A percentile compares a stretch with the other conserved stretches of the same genome.
phyloP scores from a whole-genome alignment of 176 grass and related monocot species.

The Zoysia pacifica region DNA sequence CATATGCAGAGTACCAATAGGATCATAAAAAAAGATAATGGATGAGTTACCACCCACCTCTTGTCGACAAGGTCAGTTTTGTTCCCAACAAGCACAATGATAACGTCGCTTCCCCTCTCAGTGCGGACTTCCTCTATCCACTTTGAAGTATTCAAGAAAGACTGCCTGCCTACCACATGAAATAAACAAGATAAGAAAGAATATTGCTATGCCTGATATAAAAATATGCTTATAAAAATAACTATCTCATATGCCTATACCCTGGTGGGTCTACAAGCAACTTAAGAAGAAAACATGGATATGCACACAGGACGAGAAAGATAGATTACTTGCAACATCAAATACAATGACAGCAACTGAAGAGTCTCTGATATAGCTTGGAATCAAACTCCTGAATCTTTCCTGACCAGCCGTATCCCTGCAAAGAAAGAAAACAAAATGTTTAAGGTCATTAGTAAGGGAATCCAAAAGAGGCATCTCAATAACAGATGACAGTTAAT shows the following conservation, averaged over 20 bases:
- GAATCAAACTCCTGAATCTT: conserved; percentile 96
- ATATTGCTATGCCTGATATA: neutral
- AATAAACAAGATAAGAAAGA: conserved; percentile 21
- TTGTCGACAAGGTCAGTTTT: conserved; percentile 99
- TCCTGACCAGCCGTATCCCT: conserved; percentile 99
- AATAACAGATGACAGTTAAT: neutral
- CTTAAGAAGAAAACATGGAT: conserved; percentile 1
- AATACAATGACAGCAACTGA: conserved; percentile 97
- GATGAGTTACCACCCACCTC: conserved; percentile 55
- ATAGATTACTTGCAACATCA: conserved; percentile 86
- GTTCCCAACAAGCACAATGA: conserved; percentile 98
- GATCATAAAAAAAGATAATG: neutral
- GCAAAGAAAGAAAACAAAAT: conserved; percentile 30
- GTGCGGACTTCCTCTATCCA: conserved; percentile 99
- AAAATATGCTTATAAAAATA: neutral
- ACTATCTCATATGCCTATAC: neutral
- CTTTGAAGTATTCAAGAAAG: conserved; percentile 98
- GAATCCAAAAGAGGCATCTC: conserved; percentile 6
- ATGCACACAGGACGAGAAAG: neutral
- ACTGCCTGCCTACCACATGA: conserved; percentile 69
- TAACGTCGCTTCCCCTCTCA: conserved; percentile 97
- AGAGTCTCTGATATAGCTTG: conserved; percentile 96
- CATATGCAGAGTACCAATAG: neutral
- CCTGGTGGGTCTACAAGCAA: neutral
- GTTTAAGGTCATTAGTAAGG: neutral